Evolutionary conservation across 2,329 filamentous ascomycete species (phyloP).

Genomic region (Aspergillus persii): DNA sequence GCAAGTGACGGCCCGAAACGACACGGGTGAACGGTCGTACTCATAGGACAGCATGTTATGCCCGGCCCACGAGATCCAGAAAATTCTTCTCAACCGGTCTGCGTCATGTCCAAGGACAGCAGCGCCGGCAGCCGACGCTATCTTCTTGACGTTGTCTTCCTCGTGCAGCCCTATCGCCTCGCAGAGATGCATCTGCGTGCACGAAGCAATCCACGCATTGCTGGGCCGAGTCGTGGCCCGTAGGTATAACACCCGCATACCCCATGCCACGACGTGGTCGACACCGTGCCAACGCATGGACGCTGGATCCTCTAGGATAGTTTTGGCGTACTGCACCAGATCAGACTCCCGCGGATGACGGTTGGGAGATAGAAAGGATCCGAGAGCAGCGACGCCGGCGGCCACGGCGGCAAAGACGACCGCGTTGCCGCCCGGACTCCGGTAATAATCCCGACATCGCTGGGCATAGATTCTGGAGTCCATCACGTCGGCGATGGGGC

Average conservation of each 20-base stretch:
- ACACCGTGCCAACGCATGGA: conserved; percentile 26
- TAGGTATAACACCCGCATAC: conserved; percentile 29
- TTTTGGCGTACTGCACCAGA: conserved; percentile 31
- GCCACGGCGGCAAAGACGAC: conserved; percentile 28
- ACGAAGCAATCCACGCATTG: conserved; percentile 34
- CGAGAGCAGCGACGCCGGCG: conserved; percentile 27
- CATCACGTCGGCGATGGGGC: conserved; percentile 22
- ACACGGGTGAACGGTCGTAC: conserved; percentile 29
- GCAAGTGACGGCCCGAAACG: conserved; percentile 24
- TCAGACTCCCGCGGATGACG: conserved; percentile 26
- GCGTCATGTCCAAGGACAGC: conserved; percentile 26
- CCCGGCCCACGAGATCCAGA: conserved; percentile 34
- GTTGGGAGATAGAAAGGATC: conserved; percentile 27
- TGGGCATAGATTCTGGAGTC: conserved; percentile 26
- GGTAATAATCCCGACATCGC: conserved; percentile 29
- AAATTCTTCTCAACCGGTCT: conserved; percentile 32
- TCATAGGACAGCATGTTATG: conserved; percentile 34
- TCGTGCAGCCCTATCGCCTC: conserved; percentile 28
- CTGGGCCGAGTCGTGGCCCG: conserved; percentile 31
- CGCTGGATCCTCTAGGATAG: conserved; percentile 30
- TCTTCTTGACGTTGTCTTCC: conserved; percentile 28
- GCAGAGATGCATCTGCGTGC: conserved; percentile 30
- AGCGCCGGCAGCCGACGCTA: conserved; percentile 24
- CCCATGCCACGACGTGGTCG: conserved; percentile 31
- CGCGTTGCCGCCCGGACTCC: conserved; percentile 10